These are phyloP conservation scores for Pythium rhizo-oryzae DNA, from an alignment of 352 stramenopile species.

Conservation along the genomic window DNA sequence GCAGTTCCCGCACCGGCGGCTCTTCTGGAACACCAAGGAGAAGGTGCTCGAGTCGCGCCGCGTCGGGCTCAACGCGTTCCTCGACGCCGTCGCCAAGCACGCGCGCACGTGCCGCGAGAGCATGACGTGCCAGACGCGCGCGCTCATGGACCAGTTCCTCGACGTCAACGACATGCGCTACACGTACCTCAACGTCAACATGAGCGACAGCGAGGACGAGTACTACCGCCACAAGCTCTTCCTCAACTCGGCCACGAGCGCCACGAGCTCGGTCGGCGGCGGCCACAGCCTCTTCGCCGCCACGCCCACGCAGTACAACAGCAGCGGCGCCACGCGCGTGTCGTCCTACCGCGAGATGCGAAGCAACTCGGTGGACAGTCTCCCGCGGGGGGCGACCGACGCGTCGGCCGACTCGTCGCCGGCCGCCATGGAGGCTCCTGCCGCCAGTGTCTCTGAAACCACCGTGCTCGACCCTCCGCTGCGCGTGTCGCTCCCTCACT, in stretches of 20 bases:
- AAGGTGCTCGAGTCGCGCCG: constrained; percentile 77
- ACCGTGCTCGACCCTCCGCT: neutral
- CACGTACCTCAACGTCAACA: constrained; percentile 86
- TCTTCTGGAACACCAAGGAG: constrained; percentile 76
- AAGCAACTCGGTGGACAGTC: constrained; percentile 21
- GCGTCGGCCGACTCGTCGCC: neutral
- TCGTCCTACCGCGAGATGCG: constrained; percentile 15
- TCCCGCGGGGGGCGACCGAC: neutral
- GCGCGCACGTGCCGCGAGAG: constrained; percentile 74
- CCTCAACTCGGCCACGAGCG: constrained; percentile 25
- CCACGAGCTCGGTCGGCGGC: constrained; percentile 25
- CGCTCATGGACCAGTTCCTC: constrained; percentile 87
- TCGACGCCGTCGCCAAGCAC: constrained; percentile 77
- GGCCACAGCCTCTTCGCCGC: constrained; percentile 25
- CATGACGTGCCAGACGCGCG: constrained; percentile 68
- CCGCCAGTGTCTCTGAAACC: neutral
- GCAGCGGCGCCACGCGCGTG: neutral
- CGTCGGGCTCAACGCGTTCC: constrained; percentile 72
- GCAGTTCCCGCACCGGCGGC: constrained; percentile 74
- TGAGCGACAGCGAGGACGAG: constrained; percentile 56
- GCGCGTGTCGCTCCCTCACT: too few relatives aligned
- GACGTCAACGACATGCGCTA: constrained; percentile 90
- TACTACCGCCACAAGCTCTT: constrained; percentile 48
- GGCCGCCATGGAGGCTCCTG: neutral
- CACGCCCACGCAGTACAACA: constrained; percentile 16